Percentiles rank a stretch among this genome's conserved stretches.
Conservation (phyloP, 78 protist genomes). For the Dictyostelium citrinum region DNA sequence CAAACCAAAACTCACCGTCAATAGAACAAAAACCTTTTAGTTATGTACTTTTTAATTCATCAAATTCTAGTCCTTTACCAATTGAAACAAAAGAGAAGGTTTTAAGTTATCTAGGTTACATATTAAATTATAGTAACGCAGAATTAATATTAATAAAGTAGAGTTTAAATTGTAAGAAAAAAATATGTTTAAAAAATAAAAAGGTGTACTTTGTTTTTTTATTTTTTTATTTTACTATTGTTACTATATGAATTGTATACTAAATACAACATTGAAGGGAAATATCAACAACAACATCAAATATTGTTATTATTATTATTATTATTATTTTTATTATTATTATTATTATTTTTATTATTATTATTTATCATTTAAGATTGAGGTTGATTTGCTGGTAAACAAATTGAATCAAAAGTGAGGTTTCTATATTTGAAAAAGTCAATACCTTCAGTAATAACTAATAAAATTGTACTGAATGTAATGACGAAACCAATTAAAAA, state of each 20-base stretch:
- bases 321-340: neutral
- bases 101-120: neutral
- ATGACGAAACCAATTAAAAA: conserved; percentile 50
- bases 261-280: neutral
- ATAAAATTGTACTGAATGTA: conserved; percentile 27
- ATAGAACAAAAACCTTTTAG: neutral
- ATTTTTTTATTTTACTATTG: neutral
- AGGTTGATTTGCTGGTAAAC: conserved; percentile 5
- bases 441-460: conserved; percentile 35
- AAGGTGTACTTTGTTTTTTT: neutral
- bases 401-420: conserved; percentile 36
- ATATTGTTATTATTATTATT: neutral
- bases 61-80: neutral
- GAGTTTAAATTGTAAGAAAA: neutral
- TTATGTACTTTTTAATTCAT: neutral
- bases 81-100: neutral
- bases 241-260: neutral
- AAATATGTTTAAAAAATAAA: too few relatives aligned
- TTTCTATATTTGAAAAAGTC: conserved; percentile 54
- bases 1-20: neutral
- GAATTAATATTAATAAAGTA: conserved; percentile 15
- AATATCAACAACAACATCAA: neutral
- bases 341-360: neutral
- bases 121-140: neutral
- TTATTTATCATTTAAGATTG: neutral